phyloP scores from a whole-genome alignment of 805 yeast genomes.

The Ogataea sp. region DNA sequence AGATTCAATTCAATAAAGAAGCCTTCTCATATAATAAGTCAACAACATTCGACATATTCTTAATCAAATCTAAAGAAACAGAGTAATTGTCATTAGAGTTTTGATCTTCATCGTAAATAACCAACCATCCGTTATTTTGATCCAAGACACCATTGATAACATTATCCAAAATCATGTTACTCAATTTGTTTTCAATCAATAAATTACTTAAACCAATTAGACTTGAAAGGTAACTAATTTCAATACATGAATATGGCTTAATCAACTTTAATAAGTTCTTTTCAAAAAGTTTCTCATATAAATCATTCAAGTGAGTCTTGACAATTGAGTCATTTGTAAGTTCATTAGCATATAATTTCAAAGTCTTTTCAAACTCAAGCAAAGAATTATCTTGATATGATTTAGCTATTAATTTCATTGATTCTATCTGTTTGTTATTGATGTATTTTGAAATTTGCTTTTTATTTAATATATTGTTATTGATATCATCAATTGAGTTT shows the following conservation, averaged over 20 bases:
- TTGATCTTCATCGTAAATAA: conserved; percentile 63
- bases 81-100: conserved; percentile 87
- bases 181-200: conserved; percentile 88
- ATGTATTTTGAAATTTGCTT: conserved; percentile 13
- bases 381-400: conserved; percentile 88
- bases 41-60: conserved; percentile 80
- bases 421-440: conserved; percentile 82
- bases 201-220: conserved; percentile 80
- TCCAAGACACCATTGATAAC: conserved; percentile 95
- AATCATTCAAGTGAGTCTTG: conserved; percentile 83
- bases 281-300: conserved; percentile 88
- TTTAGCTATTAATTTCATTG: conserved; percentile 87
- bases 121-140: conserved; percentile 97
- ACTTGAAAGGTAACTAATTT: conserved; percentile 78
- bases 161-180: conserved; percentile 94
- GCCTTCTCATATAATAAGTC: conserved; percentile 93
- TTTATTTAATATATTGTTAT: conserved; percentile 73
- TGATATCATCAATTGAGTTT: conserved; percentile 82
- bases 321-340: conserved; percentile 81
- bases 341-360: conserved; percentile 62
- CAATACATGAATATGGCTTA: conserved; percentile 96
- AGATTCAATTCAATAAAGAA: conserved; percentile 55
- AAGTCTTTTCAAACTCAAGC: conserved; percentile 82
- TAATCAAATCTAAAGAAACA: conserved; percentile 77
- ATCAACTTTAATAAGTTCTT: conserved; percentile 90